These are phyloP conservation scores for Oldenlandia corymbosa DNA, from an alignment of 257 asterid species.

Conservation along the genomic window DNA sequence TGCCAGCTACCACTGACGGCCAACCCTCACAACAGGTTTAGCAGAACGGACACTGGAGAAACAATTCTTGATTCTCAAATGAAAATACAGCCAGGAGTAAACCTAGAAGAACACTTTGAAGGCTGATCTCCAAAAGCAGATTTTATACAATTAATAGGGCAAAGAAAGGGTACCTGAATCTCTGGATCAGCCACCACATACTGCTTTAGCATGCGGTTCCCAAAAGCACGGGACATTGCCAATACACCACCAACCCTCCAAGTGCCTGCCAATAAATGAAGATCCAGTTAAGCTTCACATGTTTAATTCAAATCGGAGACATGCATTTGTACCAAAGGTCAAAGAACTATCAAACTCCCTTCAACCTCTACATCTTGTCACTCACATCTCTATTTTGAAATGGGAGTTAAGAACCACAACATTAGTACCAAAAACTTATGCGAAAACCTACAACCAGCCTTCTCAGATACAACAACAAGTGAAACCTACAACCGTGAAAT, in stretches of 20 bases:
- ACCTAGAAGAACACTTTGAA: not conserved
- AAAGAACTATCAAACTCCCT: not conserved
- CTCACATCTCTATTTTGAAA: not conserved
- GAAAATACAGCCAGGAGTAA: not conserved
- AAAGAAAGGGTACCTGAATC: constrained; percentile 77
- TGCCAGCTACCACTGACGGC: no score
- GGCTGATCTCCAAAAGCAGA: no score
- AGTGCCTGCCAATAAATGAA: constrained; percentile 54
- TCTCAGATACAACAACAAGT: no score
- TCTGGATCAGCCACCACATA: constrained; percentile 97
- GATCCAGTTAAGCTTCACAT: constrained; percentile 4
- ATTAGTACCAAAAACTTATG: not conserved
- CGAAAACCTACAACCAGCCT: no score
- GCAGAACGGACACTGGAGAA: no score
- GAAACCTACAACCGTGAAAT: not conserved
- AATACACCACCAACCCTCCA: constrained; percentile 99
- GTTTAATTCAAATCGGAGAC: not conserved
- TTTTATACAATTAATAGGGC: not conserved
- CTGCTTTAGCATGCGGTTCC: constrained; percentile 95
- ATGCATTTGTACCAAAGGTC: constrained; percentile 4
- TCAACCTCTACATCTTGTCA: not conserved
- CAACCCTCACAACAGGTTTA: no score
- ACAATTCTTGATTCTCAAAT: no score
- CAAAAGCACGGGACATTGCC: constrained; percentile 99
- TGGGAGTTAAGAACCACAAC: not conserved